Evolutionary conservation across 441 rosid genomes (phyloP).

Genomic region (Populus hybrid): DNA sequence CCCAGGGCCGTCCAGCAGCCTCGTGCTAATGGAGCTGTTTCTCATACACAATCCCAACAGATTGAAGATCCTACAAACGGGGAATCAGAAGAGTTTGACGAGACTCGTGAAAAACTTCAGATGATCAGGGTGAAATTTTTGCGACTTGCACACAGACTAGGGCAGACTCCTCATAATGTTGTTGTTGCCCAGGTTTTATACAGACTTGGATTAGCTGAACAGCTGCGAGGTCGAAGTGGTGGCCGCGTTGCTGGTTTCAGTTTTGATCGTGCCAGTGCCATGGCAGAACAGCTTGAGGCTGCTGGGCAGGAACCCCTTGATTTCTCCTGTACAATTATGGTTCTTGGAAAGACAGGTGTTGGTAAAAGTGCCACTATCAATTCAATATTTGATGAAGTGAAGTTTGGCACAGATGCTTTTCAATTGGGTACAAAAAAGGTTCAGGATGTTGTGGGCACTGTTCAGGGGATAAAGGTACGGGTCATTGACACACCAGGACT

Average conservation of each 20-base stretch:
- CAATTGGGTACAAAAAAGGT: slow-evolving; percentile 82
- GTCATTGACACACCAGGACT: slow-evolving; percentile 97
- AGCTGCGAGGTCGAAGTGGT: slow-evolving; percentile 93
- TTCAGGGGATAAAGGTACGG: slow-evolving; percentile 87
- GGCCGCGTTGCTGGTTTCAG: slow-evolving; percentile 98
- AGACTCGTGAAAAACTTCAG: slow-evolving; percentile 96
- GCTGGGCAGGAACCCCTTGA: slow-evolving; percentile 92
- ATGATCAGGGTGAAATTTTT: slow-evolving; percentile 95
- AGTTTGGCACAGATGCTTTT: slow-evolving; percentile 83
- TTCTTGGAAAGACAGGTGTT: slow-evolving; percentile 92
- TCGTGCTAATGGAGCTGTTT: slow-evolving; percentile 69
- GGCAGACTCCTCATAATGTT: slow-evolving; percentile 98
- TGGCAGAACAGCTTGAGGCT: slow-evolving; percentile 97
- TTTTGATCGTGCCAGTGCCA: slow-evolving; percentile 96
- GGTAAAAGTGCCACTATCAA: slow-evolving; percentile 98
- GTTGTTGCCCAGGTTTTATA: slow-evolving; percentile 98
- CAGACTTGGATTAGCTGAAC: slow-evolving; percentile 97
- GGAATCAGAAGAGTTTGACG: slow-evolving; percentile 79
- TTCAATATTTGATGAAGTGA: slow-evolving; percentile 89
- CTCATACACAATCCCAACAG: slow-evolving; percentile 58
- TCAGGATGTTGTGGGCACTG: slow-evolving; percentile 91
- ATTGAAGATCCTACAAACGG: slow-evolving; percentile 60
- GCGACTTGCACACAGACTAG: slow-evolving; percentile 92
- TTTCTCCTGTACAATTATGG: slow-evolving; percentile 97
- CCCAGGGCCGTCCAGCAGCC: slow-evolving; percentile 67